phyloP scores from a whole-genome alignment of 2,329 filamentous ascomycete genomes.

The Leptographium radiaticola region DNA sequence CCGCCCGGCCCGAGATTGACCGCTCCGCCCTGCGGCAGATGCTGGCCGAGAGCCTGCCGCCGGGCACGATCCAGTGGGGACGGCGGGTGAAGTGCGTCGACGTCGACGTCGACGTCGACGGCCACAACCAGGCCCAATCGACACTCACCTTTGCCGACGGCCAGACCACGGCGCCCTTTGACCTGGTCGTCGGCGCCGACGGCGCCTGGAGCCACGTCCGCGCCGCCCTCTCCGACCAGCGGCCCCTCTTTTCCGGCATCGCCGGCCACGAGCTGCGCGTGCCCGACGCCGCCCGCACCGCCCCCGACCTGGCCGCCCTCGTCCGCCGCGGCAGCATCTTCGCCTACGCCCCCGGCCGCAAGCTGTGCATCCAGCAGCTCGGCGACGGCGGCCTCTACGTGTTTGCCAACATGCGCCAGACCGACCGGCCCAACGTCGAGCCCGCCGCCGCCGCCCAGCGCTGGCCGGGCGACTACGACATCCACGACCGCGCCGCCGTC shows the following conservation, averaged over 20 bases:
- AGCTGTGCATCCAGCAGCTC: slow-evolving; percentile 29
- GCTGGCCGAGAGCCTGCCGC: slow-evolving; percentile 30
- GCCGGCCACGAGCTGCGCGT: slow-evolving; percentile 28
- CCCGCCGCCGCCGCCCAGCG: slow-evolving; percentile 17
- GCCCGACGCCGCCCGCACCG: slow-evolving; percentile 24
- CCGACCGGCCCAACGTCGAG: slow-evolving; percentile 18
- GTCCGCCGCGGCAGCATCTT: slow-evolving; percentile 36
- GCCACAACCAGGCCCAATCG: slow-evolving; percentile 8
- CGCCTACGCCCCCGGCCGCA: slow-evolving; percentile 26
- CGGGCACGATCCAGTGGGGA: slow-evolving; percentile 32
- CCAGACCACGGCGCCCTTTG: slow-evolving; percentile 21
- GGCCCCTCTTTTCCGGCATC: slow-evolving; percentile 33
- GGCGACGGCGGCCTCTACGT: slow-evolving; percentile 32
- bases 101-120: slow-evolving; percentile 3
- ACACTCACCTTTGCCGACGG: slow-evolving; percentile 26
- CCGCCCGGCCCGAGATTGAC: slow-evolving; percentile 39
- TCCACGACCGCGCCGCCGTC: slow-evolving; percentile 24
- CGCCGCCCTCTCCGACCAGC: slow-evolving; percentile 20
- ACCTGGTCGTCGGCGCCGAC: slow-evolving; percentile 23
- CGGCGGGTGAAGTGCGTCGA: slow-evolving; percentile 13
- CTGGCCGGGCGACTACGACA: slow-evolving; percentile 28
- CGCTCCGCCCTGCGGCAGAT: slow-evolving; percentile 29
- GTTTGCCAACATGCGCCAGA: slow-evolving; percentile 22
- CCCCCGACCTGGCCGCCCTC: slow-evolving; percentile 28
- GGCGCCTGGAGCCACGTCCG: slow-evolving; percentile 25